phyloP scores from a whole-genome alignment of 2,329 filamentous ascomycete genomes.

The Stemphylium vesicarium region DNA sequence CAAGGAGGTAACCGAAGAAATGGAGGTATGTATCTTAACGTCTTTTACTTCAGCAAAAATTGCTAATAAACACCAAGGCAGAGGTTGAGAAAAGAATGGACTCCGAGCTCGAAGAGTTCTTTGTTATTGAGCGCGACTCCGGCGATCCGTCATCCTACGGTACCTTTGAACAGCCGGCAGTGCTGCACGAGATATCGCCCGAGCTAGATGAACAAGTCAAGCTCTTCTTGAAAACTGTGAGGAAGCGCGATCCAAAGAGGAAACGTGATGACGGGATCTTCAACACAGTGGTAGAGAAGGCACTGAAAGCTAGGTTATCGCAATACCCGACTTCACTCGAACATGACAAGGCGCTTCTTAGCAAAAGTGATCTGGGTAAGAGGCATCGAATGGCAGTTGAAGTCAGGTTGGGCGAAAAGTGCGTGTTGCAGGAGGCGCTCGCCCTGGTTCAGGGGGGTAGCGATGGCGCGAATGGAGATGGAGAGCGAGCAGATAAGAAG shows the following conservation, averaged over 20 bases:
- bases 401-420: constrained; percentile 29
- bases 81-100: constrained; percentile 1
- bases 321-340: constrained; percentile 20
- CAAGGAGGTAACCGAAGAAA: constrained; percentile 2
- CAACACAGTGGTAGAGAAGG: constrained; percentile 11
- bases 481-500: neutral
- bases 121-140: constrained; percentile 31
- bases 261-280: constrained; percentile 17
- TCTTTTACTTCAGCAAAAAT: neutral
- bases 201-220: constrained; percentile 30
- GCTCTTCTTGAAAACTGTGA: constrained; percentile 20
- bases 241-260: constrained; percentile 20
- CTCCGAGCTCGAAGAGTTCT: constrained; percentile 25
- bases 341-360: constrained; percentile 21
- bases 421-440: constrained; percentile 23
- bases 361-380: constrained; percentile 8
- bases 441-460: neutral
- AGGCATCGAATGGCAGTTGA: constrained; percentile 28
- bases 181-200: constrained; percentile 17
- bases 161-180: constrained; percentile 13
- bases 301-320: constrained; percentile 18
- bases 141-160: constrained; percentile 30
- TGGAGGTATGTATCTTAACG: constrained; percentile 8
- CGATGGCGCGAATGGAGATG: neutral
- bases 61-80: neutral